These are phyloP conservation scores for Azolla pinnata DNA, from an alignment of 75 land plant genomes.

Conservation along the genomic window DNA sequence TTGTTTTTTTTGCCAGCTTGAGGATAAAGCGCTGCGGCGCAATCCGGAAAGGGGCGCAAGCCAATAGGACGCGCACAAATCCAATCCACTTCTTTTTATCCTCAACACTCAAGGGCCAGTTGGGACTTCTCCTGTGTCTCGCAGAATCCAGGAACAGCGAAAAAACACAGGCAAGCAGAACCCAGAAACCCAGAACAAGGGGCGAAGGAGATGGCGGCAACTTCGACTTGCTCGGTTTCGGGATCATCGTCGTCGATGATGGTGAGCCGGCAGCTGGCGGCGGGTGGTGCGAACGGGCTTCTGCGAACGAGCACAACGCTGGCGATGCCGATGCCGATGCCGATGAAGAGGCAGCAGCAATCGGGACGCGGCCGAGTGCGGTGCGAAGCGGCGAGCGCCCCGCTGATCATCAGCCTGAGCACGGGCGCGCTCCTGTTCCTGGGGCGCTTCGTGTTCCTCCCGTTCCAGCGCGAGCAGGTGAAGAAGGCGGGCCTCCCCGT, in stretches of 20 bases:
- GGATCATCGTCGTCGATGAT: background rate
- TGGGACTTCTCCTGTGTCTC: background rate
- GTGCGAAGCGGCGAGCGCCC: constrained; percentile 38
- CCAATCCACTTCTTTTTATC: background rate
- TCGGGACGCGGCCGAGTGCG: constrained; percentile 15
- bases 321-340: background rate
- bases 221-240: background rate
- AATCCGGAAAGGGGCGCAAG: constrained; percentile 1
- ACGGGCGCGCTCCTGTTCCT: constrained; percentile 79
- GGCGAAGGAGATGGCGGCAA: too few species aligned
- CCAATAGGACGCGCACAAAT: constrained; percentile 4
- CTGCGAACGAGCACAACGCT: background rate
- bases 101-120: background rate
- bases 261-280: background rate
- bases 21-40: too few species aligned
- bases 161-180: background rate
- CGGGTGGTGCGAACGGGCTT: background rate
- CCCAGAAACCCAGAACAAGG: background rate
- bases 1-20: too few species aligned
- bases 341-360: background rate
- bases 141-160: too few species aligned
- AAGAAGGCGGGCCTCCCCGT: constrained; percentile 69
- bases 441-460: constrained; percentile 94
- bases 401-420: constrained; percentile 79
- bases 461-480: constrained; percentile 90